These are phyloP conservation scores for Kodamaea suecica DNA, from an alignment of 1,139 yeast genomes.

Conservation along the genomic window DNA sequence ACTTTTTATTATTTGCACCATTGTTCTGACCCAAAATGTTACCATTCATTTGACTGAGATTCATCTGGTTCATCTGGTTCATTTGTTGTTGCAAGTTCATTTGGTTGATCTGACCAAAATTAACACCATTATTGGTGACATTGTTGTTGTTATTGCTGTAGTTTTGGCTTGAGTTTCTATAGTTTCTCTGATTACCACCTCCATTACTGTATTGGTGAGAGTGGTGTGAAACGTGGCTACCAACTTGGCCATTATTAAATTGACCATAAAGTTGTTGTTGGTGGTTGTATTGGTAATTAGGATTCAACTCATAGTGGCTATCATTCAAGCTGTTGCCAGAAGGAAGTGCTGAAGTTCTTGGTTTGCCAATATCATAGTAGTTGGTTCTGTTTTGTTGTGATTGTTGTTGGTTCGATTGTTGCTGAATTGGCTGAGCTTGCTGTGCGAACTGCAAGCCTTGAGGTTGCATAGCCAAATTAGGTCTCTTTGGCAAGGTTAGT, in stretches of 20 bases:
- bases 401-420: neutral
- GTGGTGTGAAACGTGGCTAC: slow-evolving; percentile 6
- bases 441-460: slow-evolving; percentile 5
- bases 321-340: slow-evolving; percentile 11
- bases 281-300: slow-evolving; percentile 13
- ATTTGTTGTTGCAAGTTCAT: slow-evolving; percentile 6
- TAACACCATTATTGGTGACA: slow-evolving; percentile 5
- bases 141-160: slow-evolving; percentile 9
- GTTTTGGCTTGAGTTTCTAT: slow-evolving; percentile 5
- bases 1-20: slow-evolving; percentile 18
- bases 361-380: slow-evolving; percentile 15
- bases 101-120: slow-evolving; percentile 4
- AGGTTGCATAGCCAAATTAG: slow-evolving; percentile 11
- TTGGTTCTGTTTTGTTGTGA: slow-evolving; percentile 12
- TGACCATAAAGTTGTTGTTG: slow-evolving; percentile 10
- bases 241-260: slow-evolving; percentile 3
- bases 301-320: slow-evolving; percentile 13
- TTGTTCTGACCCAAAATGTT: slow-evolving; percentile 14
- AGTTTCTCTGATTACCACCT: slow-evolving; percentile 6
- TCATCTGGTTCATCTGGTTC: slow-evolving; percentile 7
- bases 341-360: slow-evolving; percentile 31
- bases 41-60: slow-evolving; percentile 4
- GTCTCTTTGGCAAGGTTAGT: slow-evolving; percentile 23
- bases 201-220: slow-evolving; percentile 8
- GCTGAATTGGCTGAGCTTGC: slow-evolving; percentile 6